Conservation (phyloP, 2,329 filamentous ascomycete genomes). For the Bisporella sp. region DNA sequence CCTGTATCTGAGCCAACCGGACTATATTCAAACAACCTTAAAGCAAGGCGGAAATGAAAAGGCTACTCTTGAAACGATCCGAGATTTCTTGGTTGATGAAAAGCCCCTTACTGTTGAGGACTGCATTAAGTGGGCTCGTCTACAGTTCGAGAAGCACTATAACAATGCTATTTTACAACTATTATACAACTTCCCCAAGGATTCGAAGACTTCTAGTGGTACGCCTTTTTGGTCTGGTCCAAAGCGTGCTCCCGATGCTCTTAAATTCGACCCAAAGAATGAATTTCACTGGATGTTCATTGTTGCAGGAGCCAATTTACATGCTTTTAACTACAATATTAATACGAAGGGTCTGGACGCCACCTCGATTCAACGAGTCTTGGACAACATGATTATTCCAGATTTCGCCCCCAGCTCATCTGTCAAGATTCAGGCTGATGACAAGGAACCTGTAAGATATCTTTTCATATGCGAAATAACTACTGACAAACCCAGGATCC, state of each 20-base stretch:
- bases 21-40: constrained; percentile 79
- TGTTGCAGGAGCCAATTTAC: constrained; percentile 81
- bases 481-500: constrained; percentile 51
- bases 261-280: constrained; percentile 83
- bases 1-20: constrained; percentile 82
- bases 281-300: constrained; percentile 84
- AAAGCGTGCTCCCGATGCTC: constrained; percentile 87
- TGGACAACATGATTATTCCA: constrained; percentile 90
- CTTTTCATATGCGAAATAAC: neutral
- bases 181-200: constrained; percentile 94
- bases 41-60: constrained; percentile 96
- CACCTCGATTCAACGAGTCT: constrained; percentile 67
- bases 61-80: constrained; percentile 82
- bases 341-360: constrained; percentile 70
- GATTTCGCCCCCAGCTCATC: constrained; percentile 87
- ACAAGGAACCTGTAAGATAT: constrained; percentile 70
- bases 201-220: constrained; percentile 79
- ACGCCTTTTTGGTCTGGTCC: constrained; percentile 97
- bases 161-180: constrained; percentile 95
- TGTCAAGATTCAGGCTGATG: constrained; percentile 95
- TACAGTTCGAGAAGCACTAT: constrained; percentile 93
- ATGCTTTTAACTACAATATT: constrained; percentile 97
- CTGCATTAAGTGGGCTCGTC: constrained; percentile 90
- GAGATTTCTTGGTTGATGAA: constrained; percentile 84
- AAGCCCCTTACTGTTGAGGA: constrained; percentile 91